A percentile compares a stretch with the other conserved stretches of the same genome.
These are phyloP conservation scores for Debaryomycetaceae sp. DNA, from an alignment of 1,139 yeast genomes.

Conservation along the genomic window DNA sequence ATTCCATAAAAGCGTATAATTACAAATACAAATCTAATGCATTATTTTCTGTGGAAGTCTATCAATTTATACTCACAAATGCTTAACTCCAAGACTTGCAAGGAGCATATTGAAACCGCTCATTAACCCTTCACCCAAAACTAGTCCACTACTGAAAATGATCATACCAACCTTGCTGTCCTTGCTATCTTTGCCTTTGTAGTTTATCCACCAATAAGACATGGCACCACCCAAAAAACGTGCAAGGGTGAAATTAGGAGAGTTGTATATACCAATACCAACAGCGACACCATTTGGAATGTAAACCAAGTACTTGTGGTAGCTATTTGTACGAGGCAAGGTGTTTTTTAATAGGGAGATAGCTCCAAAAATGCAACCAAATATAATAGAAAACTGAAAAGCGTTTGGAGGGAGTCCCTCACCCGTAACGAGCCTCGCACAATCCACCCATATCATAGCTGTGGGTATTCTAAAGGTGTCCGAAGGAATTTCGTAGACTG, in stretches of 20 bases:
- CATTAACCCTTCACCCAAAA: constrained; percentile 88
- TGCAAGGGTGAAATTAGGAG: constrained; percentile 91
- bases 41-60: background rate
- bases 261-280: constrained; percentile 92
- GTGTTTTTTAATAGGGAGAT: constrained; percentile 65
- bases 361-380: constrained; percentile 67
- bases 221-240: constrained; percentile 87
- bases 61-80: constrained; percentile 18
- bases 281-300: constrained; percentile 95
- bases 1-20: background rate
- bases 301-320: constrained; percentile 47
- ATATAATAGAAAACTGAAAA: constrained; percentile 55
- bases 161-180: constrained; percentile 64
- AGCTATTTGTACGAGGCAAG: constrained; percentile 35
- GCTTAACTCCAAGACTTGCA: constrained; percentile 57
- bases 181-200: constrained; percentile 23
- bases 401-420: constrained; percentile 84
- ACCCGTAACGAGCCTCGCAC: constrained; percentile 90
- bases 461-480: constrained; percentile 83
- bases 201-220: constrained; percentile 56
- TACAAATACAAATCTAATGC: background rate
- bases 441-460: constrained; percentile 94
- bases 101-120: constrained; percentile 79
- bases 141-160: constrained; percentile 87
- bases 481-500: constrained; percentile 82